Percentiles rank a stretch among this genome's conserved stretches.
phyloP scores from a whole-genome alignment of 495 filamentous ascomycete species.

The Aspergillus sparsus region DNA sequence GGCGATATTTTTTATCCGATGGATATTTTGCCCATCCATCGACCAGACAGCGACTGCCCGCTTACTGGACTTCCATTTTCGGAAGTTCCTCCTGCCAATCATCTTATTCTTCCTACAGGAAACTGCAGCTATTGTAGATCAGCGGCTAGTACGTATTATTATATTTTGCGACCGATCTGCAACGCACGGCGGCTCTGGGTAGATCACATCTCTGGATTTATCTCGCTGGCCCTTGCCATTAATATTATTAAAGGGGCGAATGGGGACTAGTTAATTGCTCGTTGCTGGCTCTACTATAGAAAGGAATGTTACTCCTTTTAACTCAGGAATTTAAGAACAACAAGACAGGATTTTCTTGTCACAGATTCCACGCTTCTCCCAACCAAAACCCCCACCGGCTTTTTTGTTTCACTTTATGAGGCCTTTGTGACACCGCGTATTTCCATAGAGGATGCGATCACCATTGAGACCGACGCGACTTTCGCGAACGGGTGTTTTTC shows the following conservation, averaged over 20 bases:
- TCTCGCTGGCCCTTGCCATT: not conserved
- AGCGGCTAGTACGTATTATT: too few species aligned
- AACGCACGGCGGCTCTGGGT: not conserved
- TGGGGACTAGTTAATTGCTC: not conserved
- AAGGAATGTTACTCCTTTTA: not conserved
- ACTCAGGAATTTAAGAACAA: constrained; percentile 1
- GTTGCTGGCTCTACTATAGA: not conserved
- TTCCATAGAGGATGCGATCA: not conserved
- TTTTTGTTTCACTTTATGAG: too few species aligned
- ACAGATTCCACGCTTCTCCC: too few species aligned
- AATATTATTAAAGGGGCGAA: not conserved
- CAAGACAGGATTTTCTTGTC: not conserved
- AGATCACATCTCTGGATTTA: not conserved
- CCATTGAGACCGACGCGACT: not conserved
- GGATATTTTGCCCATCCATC: not conserved
- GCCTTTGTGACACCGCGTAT: too few species aligned
- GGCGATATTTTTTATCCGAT: not conserved
- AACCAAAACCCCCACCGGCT: not conserved
- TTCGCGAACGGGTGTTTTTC: not conserved
- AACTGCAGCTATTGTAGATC: not conserved
- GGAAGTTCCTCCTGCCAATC: not conserved
- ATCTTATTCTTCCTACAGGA: not conserved
- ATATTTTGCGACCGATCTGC: not conserved
- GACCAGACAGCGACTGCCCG: not conserved
- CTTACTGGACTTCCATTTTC: not conserved